Evolutionary conservation across 2,329 filamentous ascomycete genomes (phyloP).

Genomic region (Epichloe festucae): DNA sequence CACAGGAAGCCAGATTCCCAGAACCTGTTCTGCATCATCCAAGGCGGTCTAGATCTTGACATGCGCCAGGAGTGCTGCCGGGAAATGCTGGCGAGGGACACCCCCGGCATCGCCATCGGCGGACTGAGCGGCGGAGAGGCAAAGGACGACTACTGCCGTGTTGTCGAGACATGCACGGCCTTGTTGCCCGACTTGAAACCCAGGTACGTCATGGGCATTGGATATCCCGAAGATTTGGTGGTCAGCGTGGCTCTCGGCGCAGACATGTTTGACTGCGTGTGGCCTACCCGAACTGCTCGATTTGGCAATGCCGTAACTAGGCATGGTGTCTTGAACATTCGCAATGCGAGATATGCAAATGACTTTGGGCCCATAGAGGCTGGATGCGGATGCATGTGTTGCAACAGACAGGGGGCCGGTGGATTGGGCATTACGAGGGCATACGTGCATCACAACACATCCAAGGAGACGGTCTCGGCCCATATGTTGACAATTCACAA

Average conservation of each 20-base stretch:
- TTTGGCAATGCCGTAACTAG: conserved; percentile 91
- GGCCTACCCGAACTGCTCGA: conserved; percentile 89
- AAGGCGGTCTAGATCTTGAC: conserved; percentile 82
- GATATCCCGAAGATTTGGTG: conserved; percentile 90
- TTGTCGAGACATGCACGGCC: conserved; percentile 74
- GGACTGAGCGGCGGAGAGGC: conserved; percentile 91
- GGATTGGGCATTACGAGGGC: conserved; percentile 74
- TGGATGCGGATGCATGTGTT: conserved; percentile 70
- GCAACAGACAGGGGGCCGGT: conserved; percentile 49
- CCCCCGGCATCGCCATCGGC: conserved; percentile 92
- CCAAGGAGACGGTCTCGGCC: conserved; percentile 90
- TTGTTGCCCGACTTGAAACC: conserved; percentile 83
- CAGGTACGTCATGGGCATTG: conserved; percentile 98
- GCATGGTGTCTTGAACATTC: conserved; percentile 70
- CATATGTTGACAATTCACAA: conserved; percentile 84
- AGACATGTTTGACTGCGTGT: conserved; percentile 99
- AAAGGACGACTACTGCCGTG: conserved; percentile 82
- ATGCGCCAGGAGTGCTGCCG: conserved; percentile 72
- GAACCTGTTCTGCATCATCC: conserved; percentile 97
- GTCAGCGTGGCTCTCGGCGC: conserved; percentile 89
- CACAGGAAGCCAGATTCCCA: conserved; percentile 74
- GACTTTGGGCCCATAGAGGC: conserved; percentile 79
- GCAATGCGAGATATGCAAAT: conserved; percentile 58
- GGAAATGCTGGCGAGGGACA: conserved; percentile 85
- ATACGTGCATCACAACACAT: conserved; percentile 80